phyloP scores from a whole-genome alignment of 2,329 filamentous ascomycete species.

The Penicillium italicum region DNA sequence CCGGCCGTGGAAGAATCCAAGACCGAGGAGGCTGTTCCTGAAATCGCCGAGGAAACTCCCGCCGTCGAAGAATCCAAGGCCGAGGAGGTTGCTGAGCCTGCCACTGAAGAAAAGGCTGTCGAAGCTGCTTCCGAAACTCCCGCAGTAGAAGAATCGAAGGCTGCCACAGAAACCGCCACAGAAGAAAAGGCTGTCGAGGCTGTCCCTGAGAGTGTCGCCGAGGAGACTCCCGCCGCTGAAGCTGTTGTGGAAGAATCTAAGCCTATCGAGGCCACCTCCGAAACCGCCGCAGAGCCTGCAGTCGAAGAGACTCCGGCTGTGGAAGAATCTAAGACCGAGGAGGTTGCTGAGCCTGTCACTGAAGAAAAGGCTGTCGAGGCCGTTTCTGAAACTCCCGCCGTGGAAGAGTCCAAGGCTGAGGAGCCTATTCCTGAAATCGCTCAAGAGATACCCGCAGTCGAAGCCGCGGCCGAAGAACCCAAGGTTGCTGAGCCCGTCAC shows the following conservation, averaged over 20 bases:
- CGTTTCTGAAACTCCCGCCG: not conserved
- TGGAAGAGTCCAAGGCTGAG: not conserved
- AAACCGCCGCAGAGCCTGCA: not conserved
- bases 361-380: not conserved
- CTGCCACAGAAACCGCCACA: too few species aligned
- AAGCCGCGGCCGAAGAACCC: too few species aligned
- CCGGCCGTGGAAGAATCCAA: not conserved
- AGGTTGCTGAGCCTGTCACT: not conserved
- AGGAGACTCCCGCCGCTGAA: not conserved
- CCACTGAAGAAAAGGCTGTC: not conserved
- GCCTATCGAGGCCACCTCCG: conserved; percentile 1
- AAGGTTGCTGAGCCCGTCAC: not conserved
- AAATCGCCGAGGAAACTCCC: not conserved
- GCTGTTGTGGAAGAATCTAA: not conserved
- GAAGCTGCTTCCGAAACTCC: not conserved
- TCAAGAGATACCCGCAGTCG: not conserved
- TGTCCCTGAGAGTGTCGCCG: too few species aligned
- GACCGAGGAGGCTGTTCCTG: conserved; percentile 1
- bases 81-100: not conserved
- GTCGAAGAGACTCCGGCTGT: not conserved
- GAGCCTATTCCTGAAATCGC: conserved; percentile 6
- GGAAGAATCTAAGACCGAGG: not conserved
- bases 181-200: too few species aligned
- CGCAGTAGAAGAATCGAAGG: too few species aligned
- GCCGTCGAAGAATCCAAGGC: not conserved